These are phyloP conservation scores for Phytophthora tentaculata DNA, from an alignment of 352 stramenopile genomes.

Conservation along the genomic window DNA sequence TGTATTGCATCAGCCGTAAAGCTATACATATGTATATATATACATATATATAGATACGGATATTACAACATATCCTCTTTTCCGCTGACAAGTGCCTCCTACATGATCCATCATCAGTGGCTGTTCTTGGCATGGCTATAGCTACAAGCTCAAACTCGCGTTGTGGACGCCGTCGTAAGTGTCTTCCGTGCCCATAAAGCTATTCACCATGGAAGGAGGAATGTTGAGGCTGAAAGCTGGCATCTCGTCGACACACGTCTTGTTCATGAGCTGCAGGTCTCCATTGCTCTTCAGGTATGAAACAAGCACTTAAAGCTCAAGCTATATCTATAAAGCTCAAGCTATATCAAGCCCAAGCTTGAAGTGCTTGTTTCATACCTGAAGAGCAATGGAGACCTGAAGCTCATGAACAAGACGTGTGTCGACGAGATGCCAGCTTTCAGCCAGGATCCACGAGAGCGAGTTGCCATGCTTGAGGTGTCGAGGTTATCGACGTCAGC, in stretches of 20 bases:
- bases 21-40: too few species aligned
- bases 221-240: background rate
- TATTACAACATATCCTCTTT: background rate
- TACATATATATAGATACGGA: too few species aligned
- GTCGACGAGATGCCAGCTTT: background rate
- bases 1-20: too few species aligned
- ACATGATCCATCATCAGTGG: too few species aligned
- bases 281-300: background rate
- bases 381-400: background rate
- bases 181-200: background rate
- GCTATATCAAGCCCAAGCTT: too few species aligned
- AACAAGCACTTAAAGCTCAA: too few species aligned
- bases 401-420: background rate
- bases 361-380: background rate
- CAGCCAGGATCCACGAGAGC: too few species aligned
- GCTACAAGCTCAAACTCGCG: background rate
- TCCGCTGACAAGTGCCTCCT: background rate
- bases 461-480: too few species aligned
- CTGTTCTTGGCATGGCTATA: background rate
- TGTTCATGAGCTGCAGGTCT: background rate
- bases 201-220: background rate
- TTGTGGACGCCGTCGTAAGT: background rate
- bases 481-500: too few species aligned
- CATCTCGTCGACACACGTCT: background rate
- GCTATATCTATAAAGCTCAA: too few species aligned